Base-by-base conservation (phyloP, 2,329 filamentous ascomycete genomes). In the Phyllachora maydis region DNA sequence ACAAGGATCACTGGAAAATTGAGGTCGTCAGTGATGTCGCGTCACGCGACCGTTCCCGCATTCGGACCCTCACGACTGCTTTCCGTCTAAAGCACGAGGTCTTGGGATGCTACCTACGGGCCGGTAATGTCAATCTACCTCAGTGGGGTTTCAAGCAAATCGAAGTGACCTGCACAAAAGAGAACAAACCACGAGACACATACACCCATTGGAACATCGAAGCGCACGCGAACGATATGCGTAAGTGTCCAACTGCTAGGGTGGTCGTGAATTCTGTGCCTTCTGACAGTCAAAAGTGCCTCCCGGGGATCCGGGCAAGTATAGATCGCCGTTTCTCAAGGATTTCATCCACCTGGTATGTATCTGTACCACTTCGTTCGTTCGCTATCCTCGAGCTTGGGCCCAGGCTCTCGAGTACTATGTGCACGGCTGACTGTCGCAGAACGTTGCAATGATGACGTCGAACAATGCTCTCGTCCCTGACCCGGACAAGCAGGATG, bases 121-220 rank as follows among this genome's bases (percentile, higher is more conserved):
- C 88, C 29, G 85, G 83, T 37, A 98, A 91, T 40, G 76, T 82
- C 38, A 98, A 95, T 50, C 61, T 98, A 32, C 88, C 88, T 24
- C 88, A 95, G 46, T 98, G 88, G 88, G 88, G 88, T 45, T 98
- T 98, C 63, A 93, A 95, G 57, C 88, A 98, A 53, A 95, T 98
- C 34, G 88, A 98, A 54, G 83, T 88, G 17, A 91, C 82, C 14
- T 98, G 88, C 50, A 71, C 74, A 35, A 93, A 91, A 58, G 67
- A 75, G 36, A 92, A 93, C 56, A 88, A 85, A 40, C 81, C 83
- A 5, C 67, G 72, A 25, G 88, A 98, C 46, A 67, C 82, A 19
- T 95, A 91, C 49, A 98, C 88, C 6, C 88, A 95, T 56, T 98
- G 88, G 88, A 98, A 98, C 51, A 74, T 98, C 16, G 88, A 98